Base-by-base conservation (phyloP, 306 rosid genomes). In the Psophocarpus tetragonolobus region DNA sequence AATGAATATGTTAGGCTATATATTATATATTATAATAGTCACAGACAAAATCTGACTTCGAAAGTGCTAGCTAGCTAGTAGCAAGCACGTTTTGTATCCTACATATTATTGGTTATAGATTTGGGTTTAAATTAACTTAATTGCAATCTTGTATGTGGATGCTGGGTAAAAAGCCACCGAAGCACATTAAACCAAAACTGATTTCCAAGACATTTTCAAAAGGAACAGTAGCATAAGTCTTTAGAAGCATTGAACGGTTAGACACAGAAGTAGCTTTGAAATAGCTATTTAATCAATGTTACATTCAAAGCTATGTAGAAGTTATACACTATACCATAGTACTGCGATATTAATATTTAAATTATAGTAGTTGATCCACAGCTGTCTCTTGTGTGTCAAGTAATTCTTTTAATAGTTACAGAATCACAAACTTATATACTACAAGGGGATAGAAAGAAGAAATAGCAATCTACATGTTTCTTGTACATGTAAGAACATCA, bases 191-290 rank as follows among this genome's bases (percentile, higher is more conserved):
- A n/a, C 69, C 38, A 84, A 68, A 68, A 61, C 29, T 15, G 64
- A 65, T 78, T 57, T 12, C 33, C 30, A 42, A 36, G 21, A 50
- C 48, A 57, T 58, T 38, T 64, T 64, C 6, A 71, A 74, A 66
- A 56, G 3, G 15, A 75, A 71, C 2, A 44, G 65, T 68, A 5
- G 12, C 23, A 17, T 14, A 76, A 71, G 67, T 78, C 81, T 68
- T 68, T 81, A 81, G 42, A 76, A 81, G 53, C 44, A 41, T 26
- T 84, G 80, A 81, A 77, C 39, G 21, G 84, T 64, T 67, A 62
- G 64, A 38, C 64, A 61, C 3, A 32, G 11, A 68, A 42, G 17
- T n/a, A 21, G 15, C n/a, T 42, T 57, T 78, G 33, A 78, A 73
- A 12, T 20, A 18, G n/a, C n/a, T 29, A 32, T 8, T 77, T 58